phyloP scores from a whole-genome alignment of 2,329 filamentous ascomycete genomes.

The Teratosphaeria epicoccoides region DNA sequence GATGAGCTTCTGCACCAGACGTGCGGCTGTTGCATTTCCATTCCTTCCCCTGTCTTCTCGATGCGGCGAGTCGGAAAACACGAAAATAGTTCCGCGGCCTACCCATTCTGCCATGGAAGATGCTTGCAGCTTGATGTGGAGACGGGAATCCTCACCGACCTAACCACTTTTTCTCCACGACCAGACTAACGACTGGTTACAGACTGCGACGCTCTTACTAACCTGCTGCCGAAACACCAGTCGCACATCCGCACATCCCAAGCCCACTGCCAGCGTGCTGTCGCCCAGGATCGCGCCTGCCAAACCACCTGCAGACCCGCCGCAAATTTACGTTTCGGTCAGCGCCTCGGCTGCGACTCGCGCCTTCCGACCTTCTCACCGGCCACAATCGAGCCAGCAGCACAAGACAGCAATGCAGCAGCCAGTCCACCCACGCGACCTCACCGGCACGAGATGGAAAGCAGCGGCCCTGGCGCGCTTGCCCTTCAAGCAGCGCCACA shows the following conservation, averaged over 20 bases:
- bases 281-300: background rate
- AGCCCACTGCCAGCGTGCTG: background rate
- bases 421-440: conserved; percentile 10
- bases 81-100: background rate
- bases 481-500: conserved; percentile 8
- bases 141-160: background rate
- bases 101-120: background rate
- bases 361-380: background rate
- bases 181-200: background rate
- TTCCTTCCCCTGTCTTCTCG: too few species aligned
- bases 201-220: background rate
- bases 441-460: conserved; percentile 19
- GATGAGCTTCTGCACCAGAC: too few species aligned
- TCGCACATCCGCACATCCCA: background rate
- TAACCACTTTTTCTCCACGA: background rate
- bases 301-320: background rate
- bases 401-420: conserved; percentile 12
- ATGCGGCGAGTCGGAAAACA: too few species aligned
- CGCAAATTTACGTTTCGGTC: background rate
- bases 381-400: background rate
- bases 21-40: too few species aligned
- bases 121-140: background rate
- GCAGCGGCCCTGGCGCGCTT: conserved; percentile 15
- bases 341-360: background rate
- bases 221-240: background rate